These are phyloP conservation scores for Theobroma grandiflorum DNA, from an alignment of 441 rosid genomes.

Conservation along the genomic window DNA sequence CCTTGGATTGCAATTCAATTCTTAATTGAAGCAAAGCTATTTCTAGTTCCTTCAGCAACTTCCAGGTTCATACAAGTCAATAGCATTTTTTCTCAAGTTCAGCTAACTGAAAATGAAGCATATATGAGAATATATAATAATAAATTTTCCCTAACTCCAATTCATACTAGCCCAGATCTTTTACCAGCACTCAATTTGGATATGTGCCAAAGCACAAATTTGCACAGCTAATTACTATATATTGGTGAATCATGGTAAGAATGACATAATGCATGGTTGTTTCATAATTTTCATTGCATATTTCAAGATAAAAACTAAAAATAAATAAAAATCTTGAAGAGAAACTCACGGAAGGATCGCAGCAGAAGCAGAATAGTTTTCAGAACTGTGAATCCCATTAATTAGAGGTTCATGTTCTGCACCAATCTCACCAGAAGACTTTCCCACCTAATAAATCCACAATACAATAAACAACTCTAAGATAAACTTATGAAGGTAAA, in stretches of 20 bases:
- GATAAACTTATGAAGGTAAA: slow-evolving; percentile 16
- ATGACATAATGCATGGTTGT: not conserved
- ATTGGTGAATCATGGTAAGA: not conserved
- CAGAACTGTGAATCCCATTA: slow-evolving; percentile 50
- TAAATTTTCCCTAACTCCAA: not conserved
- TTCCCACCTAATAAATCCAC: slow-evolving; percentile 54
- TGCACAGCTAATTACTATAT: not conserved
- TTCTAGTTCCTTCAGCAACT: not conserved
- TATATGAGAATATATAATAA: not conserved
- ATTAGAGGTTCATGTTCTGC: slow-evolving; percentile 70
- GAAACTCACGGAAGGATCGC: slow-evolving; percentile 78
- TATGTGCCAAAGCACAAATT: not conserved
- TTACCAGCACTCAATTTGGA: not conserved
- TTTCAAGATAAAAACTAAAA: not conserved
- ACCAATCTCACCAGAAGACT: slow-evolving; percentile 72
- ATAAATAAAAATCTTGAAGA: slow-evolving; percentile 1
- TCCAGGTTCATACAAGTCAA: slow-evolving; percentile 1
- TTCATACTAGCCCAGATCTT: slow-evolving; percentile 9
- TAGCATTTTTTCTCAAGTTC: not conserved
- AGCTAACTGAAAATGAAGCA: not conserved
- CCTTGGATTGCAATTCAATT: not conserved
- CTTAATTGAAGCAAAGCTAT: not conserved
- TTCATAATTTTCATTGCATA: not conserved
- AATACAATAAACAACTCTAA: slow-evolving; percentile 1
- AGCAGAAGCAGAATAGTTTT: slow-evolving; percentile 68